Evolutionary conservation across 306 rosid genomes (phyloP).

Genomic region (Leucaena leucocephala): DNA sequence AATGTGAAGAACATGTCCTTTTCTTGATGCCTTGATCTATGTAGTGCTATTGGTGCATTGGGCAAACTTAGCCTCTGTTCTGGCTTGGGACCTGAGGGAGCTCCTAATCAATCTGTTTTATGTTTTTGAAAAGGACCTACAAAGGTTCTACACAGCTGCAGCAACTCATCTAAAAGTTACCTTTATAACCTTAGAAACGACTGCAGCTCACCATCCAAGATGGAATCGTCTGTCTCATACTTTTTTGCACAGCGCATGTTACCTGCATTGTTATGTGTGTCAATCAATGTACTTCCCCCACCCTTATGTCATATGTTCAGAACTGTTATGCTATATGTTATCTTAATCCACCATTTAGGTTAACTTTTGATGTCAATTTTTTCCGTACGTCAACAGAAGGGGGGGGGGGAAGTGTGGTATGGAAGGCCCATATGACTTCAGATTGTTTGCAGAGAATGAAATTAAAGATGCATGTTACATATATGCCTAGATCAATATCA

Average conservation of each 20-base stretch:
- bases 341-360: conserved; percentile 13
- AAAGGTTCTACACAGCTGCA: not conserved
- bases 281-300: conserved; percentile 15
- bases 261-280: not conserved
- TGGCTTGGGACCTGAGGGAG: conserved; percentile 8
- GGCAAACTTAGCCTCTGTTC: conserved; percentile 10
- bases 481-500: conserved; percentile 8
- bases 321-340: not conserved
- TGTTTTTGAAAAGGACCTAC: not conserved
- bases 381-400: not conserved
- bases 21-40: conserved; percentile 12
- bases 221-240: no score
- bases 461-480: not conserved
- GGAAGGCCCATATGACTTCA: not conserved
- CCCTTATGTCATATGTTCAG: not conserved
- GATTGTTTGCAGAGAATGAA: conserved; percentile 1
- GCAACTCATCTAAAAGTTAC: not conserved
- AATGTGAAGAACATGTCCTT: not conserved
- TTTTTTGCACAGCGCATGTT: not conserved
- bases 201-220: no score
- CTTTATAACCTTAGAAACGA: not conserved
- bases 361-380: conserved; percentile 21
- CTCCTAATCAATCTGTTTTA: not conserved
- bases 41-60: conserved; percentile 17
- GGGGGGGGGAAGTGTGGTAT: not conserved